Base-by-base conservation (phyloP, 352 stramenopile genomes). In the Globisporangium megalacanthum region DNA sequence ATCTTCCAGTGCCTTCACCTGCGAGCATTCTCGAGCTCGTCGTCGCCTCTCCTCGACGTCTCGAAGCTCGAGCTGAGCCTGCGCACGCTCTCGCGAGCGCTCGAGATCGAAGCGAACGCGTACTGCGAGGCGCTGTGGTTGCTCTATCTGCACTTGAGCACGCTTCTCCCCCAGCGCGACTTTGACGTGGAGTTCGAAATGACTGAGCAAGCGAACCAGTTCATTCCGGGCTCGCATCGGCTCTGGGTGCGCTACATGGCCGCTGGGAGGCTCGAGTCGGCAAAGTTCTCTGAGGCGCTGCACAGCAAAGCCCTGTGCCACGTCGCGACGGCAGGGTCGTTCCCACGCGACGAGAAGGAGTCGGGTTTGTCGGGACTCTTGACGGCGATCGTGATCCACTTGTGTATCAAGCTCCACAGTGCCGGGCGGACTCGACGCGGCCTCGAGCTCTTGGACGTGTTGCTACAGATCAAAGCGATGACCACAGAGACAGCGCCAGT, bases 31-130 rank as follows among this genome's bases (percentile, higher is more conserved):
- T 19, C 46, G 1, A 7, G 51, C 2, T 29, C 58, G 1, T 10
- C 25, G 17, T 0, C 25, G n/a, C 35, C 29, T 19, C 8, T 20
- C 4, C 22, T 67, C 3, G 56, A 58, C 6, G 50, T 64, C 13
- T 45, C 31, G 5, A 61, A 62, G 11, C 20, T 77, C 5, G 47
- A 63, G 42, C 25, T 54, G 42, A 67, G 62, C 29, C 54, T 77
- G 7, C 56, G 66, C 15, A 69, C 58, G 36, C 57, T 77, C 22
- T 72, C 69, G 36, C 54, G 66, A 15, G 69, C 69, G 4, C 46
- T 77, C 6, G 69, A 77, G 49, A 42, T 77, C 35, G 69, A 77
- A 45, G 53, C 53, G 13, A 77, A 77, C 39, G 69, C 69, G 19
- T 74, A 72, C 35, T 72, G 56, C 13, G 69, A 74, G 48, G 66